Base-by-base conservation (phyloP, 1,139 yeast genomes). In the Chernovozyma aurita region DNA sequence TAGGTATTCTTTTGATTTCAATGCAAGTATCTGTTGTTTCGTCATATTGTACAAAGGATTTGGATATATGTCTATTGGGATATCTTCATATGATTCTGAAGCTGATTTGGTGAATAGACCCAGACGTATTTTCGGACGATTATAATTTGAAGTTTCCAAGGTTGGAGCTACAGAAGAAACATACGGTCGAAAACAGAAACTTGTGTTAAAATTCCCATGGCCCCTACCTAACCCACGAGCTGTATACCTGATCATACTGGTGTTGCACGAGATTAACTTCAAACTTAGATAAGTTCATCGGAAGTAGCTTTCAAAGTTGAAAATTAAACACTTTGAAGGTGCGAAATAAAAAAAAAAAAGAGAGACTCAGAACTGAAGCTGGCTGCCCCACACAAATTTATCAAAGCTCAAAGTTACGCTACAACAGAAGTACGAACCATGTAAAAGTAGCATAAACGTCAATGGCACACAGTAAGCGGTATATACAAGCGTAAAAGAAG, bases 21-120 rank as follows among this genome's bases (percentile, higher is more conserved):
- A 50, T 1, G 33, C 34, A 11, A 52, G 21, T 1, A 68, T 43
- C 28, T 62, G 58, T 0, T 47, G 49, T 35, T 57, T 55, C 9
- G 50, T 32, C 61, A 65, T 55, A 11, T 47, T 38, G 33, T 52
- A 56, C 22, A 68, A 48, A 3, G 74, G 73, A 35, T 65, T 65
- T 5, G 66, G 63, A 39, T 47, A 52, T 1, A 59, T 45, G 34
- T 57, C 54, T 27, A 37, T 28, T 2, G 59, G 50, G 24, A 53
- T 28, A 8, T 24, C 15, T 28, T 12, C 30, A 28, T 14, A 16
- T 26, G 28, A 16, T 26, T 26, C 28, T 16, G 6, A 6, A 13
- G 11, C 18, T 13, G 28, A 12, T 12, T 26, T 26, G 28, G 28
- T 26, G 28, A 26, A 26, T 13, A 26, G 8, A 6, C 28, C 28